phyloP scores from a whole-genome alignment of 2,329 filamentous ascomycete species.

The Penicillium sp. region DNA sequence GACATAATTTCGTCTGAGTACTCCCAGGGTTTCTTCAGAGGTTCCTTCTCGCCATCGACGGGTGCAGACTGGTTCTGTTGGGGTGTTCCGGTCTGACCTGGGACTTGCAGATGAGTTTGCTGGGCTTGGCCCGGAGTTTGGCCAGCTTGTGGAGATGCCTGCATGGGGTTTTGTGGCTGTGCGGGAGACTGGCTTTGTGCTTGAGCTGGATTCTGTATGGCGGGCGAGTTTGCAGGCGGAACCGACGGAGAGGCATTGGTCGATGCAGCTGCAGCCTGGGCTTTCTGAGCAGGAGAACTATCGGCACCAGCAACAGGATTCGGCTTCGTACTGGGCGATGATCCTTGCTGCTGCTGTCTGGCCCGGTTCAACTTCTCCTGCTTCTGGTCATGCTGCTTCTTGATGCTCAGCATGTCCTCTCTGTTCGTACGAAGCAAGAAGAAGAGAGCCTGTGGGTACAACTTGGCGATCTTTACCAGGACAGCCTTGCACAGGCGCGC shows the following conservation, averaged over 20 bases:
- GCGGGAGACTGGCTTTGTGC: conserved; percentile 23
- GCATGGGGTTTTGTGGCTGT: conserved; percentile 19
- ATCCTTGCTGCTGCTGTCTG: conserved; percentile 56
- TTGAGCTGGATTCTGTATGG: conserved; percentile 25
- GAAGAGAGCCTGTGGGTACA: conserved; percentile 92
- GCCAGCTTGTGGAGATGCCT: conserved; percentile 21
- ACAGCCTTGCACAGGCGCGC: conserved; percentile 82
- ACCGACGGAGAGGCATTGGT: conserved; percentile 27
- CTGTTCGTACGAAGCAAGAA: conserved; percentile 90
- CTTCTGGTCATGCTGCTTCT: conserved; percentile 74
- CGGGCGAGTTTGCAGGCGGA: conserved; percentile 25
- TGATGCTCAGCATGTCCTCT: conserved; percentile 89
- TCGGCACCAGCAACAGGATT: conserved; percentile 46
- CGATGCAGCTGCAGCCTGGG: conserved; percentile 43
- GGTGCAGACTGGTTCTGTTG: conserved; percentile 19
- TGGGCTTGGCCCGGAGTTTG: conserved; percentile 25
- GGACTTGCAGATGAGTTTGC: conserved; percentile 26
- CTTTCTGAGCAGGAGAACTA: conserved; percentile 44
- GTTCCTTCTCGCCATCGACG: conserved; percentile 41
- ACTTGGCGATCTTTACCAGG: conserved; percentile 88
- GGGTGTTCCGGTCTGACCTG: conserved; percentile 27
- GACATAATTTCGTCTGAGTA: conserved; percentile 94
- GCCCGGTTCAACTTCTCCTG: conserved; percentile 59
- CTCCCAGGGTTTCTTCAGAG: conserved; percentile 83
- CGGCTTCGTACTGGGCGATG: conserved; percentile 38